Evolutionary conservation across 2,329 filamentous ascomycete genomes (phyloP).

Genomic region (Colletotrichum spinosum): DNA sequence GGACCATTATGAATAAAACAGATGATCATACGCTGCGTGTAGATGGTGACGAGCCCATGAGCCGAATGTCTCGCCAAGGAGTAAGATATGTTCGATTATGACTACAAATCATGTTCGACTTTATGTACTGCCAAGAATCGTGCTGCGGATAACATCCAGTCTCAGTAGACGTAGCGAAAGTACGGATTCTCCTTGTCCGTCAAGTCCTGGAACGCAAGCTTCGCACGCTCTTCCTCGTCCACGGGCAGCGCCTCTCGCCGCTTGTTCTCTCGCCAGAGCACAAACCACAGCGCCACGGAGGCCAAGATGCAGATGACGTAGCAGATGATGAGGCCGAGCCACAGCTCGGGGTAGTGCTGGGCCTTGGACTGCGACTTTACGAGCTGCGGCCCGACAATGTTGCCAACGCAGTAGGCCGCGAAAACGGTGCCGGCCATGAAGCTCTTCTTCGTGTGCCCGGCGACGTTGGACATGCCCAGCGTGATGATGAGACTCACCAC

Average conservation of each 20-base stretch:
- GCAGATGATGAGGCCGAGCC: constrained; percentile 74
- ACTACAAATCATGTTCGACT: not conserved
- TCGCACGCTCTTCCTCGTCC: constrained; percentile 72
- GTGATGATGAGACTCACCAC: constrained; percentile 71
- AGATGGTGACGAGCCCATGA: not conserved
- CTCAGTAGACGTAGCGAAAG: constrained; percentile 66
- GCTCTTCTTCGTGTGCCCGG: constrained; percentile 82
- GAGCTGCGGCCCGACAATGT: constrained; percentile 81
- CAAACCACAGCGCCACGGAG: constrained; percentile 65
- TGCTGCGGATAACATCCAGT: too few species aligned
- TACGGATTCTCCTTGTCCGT: constrained; percentile 77
- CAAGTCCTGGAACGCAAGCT: constrained; percentile 74
- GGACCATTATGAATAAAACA: constrained; percentile 2
- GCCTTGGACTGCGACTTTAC: constrained; percentile 74
- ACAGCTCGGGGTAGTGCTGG: constrained; percentile 77
- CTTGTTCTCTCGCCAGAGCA: constrained; percentile 70
- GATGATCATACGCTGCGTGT: too few species aligned
- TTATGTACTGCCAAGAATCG: too few species aligned
- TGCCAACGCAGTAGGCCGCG: constrained; percentile 80
- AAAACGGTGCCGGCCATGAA: constrained; percentile 81
- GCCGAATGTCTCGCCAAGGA: not conserved
- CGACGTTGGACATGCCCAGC: constrained; percentile 73
- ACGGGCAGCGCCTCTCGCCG: constrained; percentile 58
- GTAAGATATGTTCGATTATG: not conserved
- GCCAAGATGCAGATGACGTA: constrained; percentile 76